Percentiles rank a stretch among this genome's conserved stretches.
These are phyloP conservation scores for Drechslerella dactyloides DNA, from an alignment of 2,329 filamentous ascomycete species.

Conservation along the genomic window DNA sequence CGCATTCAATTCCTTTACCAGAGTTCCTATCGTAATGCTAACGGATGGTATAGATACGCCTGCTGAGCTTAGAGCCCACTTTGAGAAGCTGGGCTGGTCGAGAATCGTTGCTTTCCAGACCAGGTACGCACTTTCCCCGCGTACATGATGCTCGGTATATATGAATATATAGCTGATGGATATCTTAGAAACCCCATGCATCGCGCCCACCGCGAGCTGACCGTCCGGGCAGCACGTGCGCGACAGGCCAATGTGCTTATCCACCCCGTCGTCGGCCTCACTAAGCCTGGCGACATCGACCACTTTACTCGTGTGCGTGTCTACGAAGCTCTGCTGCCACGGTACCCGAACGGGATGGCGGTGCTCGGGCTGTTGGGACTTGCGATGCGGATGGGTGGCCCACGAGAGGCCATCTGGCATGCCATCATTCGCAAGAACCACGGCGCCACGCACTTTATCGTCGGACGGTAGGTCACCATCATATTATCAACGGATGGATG, in stretches of 20 bases:
- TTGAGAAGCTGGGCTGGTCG: conserved; percentile 99
- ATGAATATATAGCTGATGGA: conserved; percentile 35
- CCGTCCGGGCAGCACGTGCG: conserved; percentile 91
- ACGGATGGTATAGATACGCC: conserved; percentile 72
- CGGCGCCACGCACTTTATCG: conserved; percentile 98
- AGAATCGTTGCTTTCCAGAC: conserved; percentile 99
- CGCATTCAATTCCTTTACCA: conserved; percentile 56
- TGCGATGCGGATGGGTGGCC: conserved; percentile 99
- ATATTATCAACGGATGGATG: not conserved
- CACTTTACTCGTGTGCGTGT: conserved; percentile 99
- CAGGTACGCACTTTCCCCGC: conserved; percentile 58
- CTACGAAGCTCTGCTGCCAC: conserved; percentile 93
- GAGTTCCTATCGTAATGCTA: too few species aligned
- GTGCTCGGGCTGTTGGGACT: conserved; percentile 91
- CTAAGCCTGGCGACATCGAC: conserved; percentile 98
- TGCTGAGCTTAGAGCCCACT: conserved; percentile 91
- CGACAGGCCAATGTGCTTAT: conserved; percentile 99
- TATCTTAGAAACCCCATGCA: conserved; percentile 87
- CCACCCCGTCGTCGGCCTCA: conserved; percentile 96
- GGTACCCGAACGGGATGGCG: conserved; percentile 99
- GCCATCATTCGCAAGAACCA: conserved; percentile 99
- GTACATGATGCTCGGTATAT: too few species aligned
- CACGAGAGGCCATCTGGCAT: conserved; percentile 98
- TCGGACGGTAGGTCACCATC: conserved; percentile 66
- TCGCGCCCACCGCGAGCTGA: conserved; percentile 95